These are phyloP conservation scores for Cucurbita argyrosperma DNA, from an alignment of 306 rosid species.

Conservation along the genomic window DNA sequence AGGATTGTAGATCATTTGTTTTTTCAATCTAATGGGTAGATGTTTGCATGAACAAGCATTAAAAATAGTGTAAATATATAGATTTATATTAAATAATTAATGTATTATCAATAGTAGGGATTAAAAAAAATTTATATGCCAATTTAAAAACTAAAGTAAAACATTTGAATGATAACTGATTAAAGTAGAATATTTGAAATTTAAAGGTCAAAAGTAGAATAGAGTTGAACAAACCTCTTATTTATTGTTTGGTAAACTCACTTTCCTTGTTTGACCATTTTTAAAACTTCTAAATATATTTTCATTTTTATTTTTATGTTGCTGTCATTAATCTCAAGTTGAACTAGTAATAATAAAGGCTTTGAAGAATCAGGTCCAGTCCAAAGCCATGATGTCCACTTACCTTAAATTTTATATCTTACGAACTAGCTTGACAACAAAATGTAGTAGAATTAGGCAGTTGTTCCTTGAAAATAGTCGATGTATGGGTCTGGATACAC, in stretches of 20 bases:
- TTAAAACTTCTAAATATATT: neutral
- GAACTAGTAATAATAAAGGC: too few species aligned
- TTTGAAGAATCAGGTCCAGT: neutral
- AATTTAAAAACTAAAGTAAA: neutral
- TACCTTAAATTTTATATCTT: neutral
- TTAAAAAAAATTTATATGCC: neutral
- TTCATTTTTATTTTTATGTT: neutral
- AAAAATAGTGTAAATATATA: neutral
- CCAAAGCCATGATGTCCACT: neutral
- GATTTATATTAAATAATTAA: neutral
- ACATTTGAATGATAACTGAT: neutral
- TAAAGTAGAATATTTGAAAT: neutral
- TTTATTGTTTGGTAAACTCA: neutral
- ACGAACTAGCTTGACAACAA: neutral
- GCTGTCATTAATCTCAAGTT: neutral
- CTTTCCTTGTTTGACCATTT: neutral
- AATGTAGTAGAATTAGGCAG: neutral
- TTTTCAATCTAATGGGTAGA: neutral
- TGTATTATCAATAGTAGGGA: neutral
- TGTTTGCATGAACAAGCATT: neutral
- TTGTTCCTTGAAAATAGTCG: neutral
- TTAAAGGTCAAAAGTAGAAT: neutral
- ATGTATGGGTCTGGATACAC: too few species aligned
- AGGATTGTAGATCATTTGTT: neutral
- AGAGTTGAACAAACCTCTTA: neutral